These are phyloP conservation scores for Xylaria venustula DNA, from an alignment of 495 filamentous ascomycete genomes.

Conservation along the genomic window DNA sequence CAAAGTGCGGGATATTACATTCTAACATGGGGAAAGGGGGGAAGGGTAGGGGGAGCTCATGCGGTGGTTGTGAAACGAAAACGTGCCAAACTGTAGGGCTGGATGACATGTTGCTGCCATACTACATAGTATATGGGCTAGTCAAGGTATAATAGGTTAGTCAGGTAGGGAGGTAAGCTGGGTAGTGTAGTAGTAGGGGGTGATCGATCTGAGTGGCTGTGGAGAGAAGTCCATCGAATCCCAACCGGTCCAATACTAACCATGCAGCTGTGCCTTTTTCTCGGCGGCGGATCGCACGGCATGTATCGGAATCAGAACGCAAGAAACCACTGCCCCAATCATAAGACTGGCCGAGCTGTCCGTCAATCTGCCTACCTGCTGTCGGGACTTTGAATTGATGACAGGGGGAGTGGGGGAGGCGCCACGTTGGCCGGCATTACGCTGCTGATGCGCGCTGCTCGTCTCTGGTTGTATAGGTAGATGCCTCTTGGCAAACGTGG, in stretches of 20 bases:
- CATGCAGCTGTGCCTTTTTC: background rate
- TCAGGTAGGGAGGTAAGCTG: too few relatives aligned
- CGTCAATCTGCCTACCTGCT: background rate
- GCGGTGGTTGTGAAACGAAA: conserved; percentile 1
- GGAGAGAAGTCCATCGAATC: conserved; percentile 8
- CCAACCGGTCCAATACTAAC: background rate
- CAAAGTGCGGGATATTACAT: background rate
- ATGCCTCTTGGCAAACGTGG: conserved; percentile 8
- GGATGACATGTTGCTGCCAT: background rate
- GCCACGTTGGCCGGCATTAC: conserved; percentile 10
- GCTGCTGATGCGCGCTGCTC: background rate
- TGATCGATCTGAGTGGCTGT: conserved; percentile 2
- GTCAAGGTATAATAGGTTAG: too few relatives aligned
- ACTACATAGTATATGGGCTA: too few relatives aligned
- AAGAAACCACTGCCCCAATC: too few relatives aligned
- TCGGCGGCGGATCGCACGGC: background rate
- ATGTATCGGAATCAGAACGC: background rate
- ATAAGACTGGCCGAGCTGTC: background rate
- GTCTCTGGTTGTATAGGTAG: background rate
- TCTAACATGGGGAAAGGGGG: background rate
- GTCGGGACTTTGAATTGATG: background rate
- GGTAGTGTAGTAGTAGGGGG: too few relatives aligned
- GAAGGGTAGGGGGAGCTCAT: background rate
- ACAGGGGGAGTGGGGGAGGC: background rate
- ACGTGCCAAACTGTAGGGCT: conserved; percentile 3